Conservation (phyloP, 2,329 filamentous ascomycete species). For the Coleophoma eucalyptorum region DNA sequence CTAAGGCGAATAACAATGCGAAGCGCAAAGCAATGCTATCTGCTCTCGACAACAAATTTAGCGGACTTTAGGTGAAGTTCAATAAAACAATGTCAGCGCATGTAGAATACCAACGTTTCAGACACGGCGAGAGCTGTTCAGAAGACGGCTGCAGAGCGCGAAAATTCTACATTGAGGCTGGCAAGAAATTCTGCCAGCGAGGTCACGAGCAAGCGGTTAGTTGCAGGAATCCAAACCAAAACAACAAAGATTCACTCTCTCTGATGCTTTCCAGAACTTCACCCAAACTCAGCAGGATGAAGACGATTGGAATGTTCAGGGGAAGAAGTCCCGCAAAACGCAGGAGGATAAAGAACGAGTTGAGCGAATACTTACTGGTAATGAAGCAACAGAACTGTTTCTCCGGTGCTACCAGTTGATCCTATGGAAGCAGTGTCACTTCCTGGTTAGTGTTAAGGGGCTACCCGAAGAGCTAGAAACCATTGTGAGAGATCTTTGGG, state of each 20-base stretch:
- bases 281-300: slow-evolving; percentile 53
- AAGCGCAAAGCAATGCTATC: too few relatives aligned
- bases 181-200: slow-evolving; percentile 60
- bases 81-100: slow-evolving; percentile 19
- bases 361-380: slow-evolving; percentile 57
- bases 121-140: slow-evolving; percentile 43
- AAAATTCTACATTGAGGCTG: slow-evolving; percentile 56
- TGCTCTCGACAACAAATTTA: too few relatives aligned
- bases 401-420: slow-evolving; percentile 82
- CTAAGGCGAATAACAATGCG: too few relatives aligned
- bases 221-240: slow-evolving; percentile 6
- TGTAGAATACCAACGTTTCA: slow-evolving; percentile 31
- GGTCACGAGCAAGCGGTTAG: slow-evolving; percentile 61
- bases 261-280: slow-evolving; percentile 22
- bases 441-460: slow-evolving; percentile 63
- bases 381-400: slow-evolving; percentile 71
- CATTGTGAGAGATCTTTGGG: slow-evolving; percentile 82
- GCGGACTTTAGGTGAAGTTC: too few relatives aligned
- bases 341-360: slow-evolving; percentile 56
- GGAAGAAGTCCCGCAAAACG: slow-evolving; percentile 51
- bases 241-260: not conserved
- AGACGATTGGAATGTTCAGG: slow-evolving; percentile 62
- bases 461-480: slow-evolving; percentile 73
- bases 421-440: slow-evolving; percentile 75
- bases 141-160: slow-evolving; percentile 58